These are phyloP conservation scores for Stemphylium lycopersici DNA, from an alignment of 2,329 filamentous ascomycete species.

Conservation along the genomic window DNA sequence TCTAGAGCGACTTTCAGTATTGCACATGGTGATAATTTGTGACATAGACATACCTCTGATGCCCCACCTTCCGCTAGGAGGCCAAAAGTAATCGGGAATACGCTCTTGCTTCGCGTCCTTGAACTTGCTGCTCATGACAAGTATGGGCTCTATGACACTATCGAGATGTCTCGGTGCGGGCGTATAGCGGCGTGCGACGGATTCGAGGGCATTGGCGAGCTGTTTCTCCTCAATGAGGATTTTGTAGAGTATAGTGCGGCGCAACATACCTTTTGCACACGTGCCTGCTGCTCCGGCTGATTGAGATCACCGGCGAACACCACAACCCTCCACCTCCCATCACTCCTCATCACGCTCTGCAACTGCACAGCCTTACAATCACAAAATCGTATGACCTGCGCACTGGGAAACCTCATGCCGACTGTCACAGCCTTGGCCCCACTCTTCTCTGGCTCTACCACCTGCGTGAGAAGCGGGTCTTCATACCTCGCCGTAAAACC, in stretches of 20 bases:
- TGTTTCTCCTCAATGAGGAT: constrained; percentile 2
- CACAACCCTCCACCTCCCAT: constrained; percentile 60
- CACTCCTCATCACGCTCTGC: constrained; percentile 56
- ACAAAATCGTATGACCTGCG: constrained; percentile 64
- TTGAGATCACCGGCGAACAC: constrained; percentile 56
- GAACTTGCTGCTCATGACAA: constrained; percentile 60
- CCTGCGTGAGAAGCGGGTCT: constrained; percentile 54
- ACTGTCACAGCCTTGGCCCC: constrained; percentile 49
- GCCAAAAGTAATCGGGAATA: constrained; percentile 64
- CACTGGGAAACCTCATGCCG: constrained; percentile 59
- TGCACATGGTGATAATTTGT: not conserved
- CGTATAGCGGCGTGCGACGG: constrained; percentile 53
- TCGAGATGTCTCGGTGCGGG: constrained; percentile 55
- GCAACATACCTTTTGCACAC: constrained; percentile 48
- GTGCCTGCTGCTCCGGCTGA: constrained; percentile 26
- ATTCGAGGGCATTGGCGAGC: constrained; percentile 28
- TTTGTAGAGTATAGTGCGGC: not conserved
- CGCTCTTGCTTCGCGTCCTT: constrained; percentile 57
- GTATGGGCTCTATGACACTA: constrained; percentile 62
- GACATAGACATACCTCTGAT: constrained; percentile 55
- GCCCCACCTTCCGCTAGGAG: constrained; percentile 60
- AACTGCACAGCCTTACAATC: constrained; percentile 65
- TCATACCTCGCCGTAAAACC: constrained; percentile 64
- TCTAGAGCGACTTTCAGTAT: constrained; percentile 47
- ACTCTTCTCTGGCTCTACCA: constrained; percentile 37